Conservation (phyloP, 176 grass and related monocot genomes). For the Eleusine indica region DNA sequence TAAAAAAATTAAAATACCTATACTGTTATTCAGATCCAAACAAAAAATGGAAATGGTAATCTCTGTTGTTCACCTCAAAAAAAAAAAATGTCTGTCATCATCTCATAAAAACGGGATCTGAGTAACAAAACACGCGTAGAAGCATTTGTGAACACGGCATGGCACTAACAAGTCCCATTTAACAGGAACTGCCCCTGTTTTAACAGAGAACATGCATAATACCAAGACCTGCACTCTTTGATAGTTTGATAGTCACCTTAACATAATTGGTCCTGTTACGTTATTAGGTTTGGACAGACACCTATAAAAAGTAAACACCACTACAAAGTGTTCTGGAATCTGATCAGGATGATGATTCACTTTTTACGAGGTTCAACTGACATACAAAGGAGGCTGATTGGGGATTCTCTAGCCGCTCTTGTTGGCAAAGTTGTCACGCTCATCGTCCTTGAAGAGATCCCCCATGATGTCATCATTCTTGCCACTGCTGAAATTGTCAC, state of each 20-base stretch:
- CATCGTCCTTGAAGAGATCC: slow-evolving; percentile 29
- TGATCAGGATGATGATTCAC: slow-evolving; percentile 1
- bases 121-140: neutral
- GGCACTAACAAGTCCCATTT: neutral
- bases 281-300: slow-evolving; percentile 30
- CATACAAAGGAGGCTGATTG: neutral
- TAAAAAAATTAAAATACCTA: no score
- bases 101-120: neutral
- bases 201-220: neutral
- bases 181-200: neutral
- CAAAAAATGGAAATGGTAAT: neutral
- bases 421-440: slow-evolving; percentile 31
- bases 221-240: neutral
- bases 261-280: slow-evolving; percentile 2
- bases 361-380: neutral
- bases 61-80: no score
- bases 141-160: neutral
- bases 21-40: no score
- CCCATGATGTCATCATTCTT: slow-evolving; percentile 41
- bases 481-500: neutral
- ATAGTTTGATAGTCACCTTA: neutral
- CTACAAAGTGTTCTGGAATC: slow-evolving; percentile 11
- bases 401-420: slow-evolving; percentile 25
- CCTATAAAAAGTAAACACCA: neutral
- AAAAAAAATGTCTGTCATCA: no score